A percentile compares a stretch with the other conserved stretches of the same genome.
Evolutionary conservation across 2,329 filamentous ascomycete genomes (phyloP).

Genomic region (Diaporthe eres): DNA sequence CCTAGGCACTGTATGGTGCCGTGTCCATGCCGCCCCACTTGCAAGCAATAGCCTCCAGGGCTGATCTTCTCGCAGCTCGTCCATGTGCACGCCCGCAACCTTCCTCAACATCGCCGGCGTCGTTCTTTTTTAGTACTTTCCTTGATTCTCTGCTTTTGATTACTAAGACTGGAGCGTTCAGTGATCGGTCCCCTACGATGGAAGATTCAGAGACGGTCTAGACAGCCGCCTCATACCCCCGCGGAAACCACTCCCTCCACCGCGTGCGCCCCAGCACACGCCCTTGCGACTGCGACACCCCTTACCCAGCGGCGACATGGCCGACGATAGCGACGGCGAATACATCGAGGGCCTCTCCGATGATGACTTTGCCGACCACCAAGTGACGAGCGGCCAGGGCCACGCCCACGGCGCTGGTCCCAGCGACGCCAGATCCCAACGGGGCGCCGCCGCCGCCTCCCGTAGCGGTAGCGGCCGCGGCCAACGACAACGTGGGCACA

Average conservation of each 20-base stretch:
- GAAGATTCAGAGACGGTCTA: conserved; percentile 30
- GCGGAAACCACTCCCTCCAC: conserved; percentile 20
- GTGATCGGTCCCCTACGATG: conserved; percentile 20
- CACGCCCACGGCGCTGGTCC: conserved; percentile 43
- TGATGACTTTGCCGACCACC: conserved; percentile 71
- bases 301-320: conserved; percentile 63
- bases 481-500: conserved; percentile 46
- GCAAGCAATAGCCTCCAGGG: not conserved
- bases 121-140: conserved; percentile 16
- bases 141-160: conserved; percentile 11
- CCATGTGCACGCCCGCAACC: not conserved
- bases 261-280: not conserved
- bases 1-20: not conserved
- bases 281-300: not conserved
- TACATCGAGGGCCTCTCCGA: conserved; percentile 76
- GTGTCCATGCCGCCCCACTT: conserved; percentile 12
- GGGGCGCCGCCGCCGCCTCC: conserved; percentile 40
- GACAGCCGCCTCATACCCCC: conserved; percentile 7
- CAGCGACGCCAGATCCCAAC: conserved; percentile 40
- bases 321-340: conserved; percentile 74
- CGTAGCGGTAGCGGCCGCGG: conserved; percentile 40
- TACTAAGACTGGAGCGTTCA: not conserved
- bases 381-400: conserved; percentile 56
- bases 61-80: not conserved
- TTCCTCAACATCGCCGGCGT: not conserved